phyloP scores from a whole-genome alignment of 768 basidiomycete genomes.

The Mycena leptocephala region DNA sequence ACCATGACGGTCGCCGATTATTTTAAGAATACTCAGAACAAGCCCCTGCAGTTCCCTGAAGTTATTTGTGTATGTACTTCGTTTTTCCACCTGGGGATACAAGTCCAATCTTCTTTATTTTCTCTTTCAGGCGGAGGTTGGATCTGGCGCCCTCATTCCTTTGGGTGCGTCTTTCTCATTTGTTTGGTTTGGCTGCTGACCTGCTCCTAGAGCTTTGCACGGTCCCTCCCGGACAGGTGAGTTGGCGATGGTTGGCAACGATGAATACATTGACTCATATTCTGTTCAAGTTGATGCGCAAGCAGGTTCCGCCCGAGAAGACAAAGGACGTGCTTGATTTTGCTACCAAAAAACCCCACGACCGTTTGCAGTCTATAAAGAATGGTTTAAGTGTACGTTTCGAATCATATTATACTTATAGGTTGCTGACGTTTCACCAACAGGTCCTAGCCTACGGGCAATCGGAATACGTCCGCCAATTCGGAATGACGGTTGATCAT shows the following conservation, averaged over 20 bases:
- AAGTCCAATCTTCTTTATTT: no score
- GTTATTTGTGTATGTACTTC: no score
- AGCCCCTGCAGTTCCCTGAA: constrained; percentile 72
- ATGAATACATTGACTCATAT: no score
- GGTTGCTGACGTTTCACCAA: no score
- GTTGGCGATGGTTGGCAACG: no score
- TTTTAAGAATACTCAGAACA: constrained; percentile 69
- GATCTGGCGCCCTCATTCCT: constrained; percentile 65
- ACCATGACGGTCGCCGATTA: constrained; percentile 67
- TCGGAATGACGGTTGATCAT: constrained; percentile 76
- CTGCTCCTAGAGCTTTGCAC: constrained; percentile 80
- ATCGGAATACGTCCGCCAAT: constrained; percentile 82
- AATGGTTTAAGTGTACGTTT: constrained; percentile 66
- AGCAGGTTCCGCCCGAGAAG: constrained; percentile 80
- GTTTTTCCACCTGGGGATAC: no score
- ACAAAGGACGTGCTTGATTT: constrained; percentile 78
- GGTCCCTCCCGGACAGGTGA: constrained; percentile 74
- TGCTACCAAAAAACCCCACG: constrained; percentile 75
- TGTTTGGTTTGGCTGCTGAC: no score
- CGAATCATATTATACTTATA: no score
- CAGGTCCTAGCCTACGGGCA: constrained; percentile 80
- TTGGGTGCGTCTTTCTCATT: no score
- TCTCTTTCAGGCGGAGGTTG: constrained; percentile 71
- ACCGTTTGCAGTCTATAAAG: constrained; percentile 70
- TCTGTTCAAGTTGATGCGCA: constrained; percentile 81